Base-by-base conservation (phyloP, 1,139 yeast species). In the Candida sanyaensis region DNA sequence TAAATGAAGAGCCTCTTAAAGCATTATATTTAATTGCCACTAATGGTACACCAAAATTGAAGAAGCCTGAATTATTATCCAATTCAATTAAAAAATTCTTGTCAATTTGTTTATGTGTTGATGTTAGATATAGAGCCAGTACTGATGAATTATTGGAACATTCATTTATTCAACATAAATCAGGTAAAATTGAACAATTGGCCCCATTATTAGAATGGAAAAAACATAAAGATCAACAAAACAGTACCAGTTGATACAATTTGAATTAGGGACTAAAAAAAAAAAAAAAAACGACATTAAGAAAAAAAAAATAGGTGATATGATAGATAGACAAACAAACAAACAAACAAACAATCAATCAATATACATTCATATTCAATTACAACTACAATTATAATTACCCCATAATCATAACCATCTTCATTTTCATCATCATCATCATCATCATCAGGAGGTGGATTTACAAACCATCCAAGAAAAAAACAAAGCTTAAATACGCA, bases 21-120 rank as follows among this genome's bases (percentile, higher is more conserved):
- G 99, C 99, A 0, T 75, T 93, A 48, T 93, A 91, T 65, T 74
- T 93, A 68, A 93, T 93, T 67, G 96, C 97, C 2, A 91, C 97
- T 1, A 93, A 90, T 61, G 99, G 99, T 34, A 93, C 97, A 3
- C 99, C 99, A 2, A 82, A 83, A 58, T 77, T 93, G 63, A 89
- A 90, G 66, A 96, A 93, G 58, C 93, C 96, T 2, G 96, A 88
- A 51, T 81, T 86, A 6, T 72, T 93, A 49, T 82, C 93, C 54
- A 73, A 79, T 36, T 79, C 76, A 27, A 78, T 93, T 63, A 81
- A 83, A 52, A 73, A 76, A 48, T 93, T 93, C 59, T 75, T 93
- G 63, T 80, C 83, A 42, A 81, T 88, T 83, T 85, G 96, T 61
- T 74, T 93, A 55, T 88, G 85, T 60, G 98, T 92, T 37, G 90